Percentiles rank a stretch among this genome's conserved stretches.
These are phyloP conservation scores for Tremella yokohamensis DNA, from an alignment of 768 basidiomycete genomes.

Conservation along the genomic window DNA sequence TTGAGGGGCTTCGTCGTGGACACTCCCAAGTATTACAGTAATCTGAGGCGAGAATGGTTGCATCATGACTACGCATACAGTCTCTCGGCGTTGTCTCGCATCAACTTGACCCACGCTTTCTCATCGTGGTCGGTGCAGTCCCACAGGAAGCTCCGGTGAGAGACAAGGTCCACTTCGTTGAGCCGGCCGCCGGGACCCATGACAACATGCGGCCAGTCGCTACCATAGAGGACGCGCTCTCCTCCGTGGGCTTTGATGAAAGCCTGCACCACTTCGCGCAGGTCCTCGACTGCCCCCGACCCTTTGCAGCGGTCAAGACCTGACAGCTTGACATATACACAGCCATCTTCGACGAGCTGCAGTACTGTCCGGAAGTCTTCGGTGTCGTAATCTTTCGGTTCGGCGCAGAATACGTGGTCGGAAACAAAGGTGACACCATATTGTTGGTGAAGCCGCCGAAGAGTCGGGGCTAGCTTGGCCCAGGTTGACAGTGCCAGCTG, in stretches of 20 bases:
- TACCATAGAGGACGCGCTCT: conserved; percentile 3
- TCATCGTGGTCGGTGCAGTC: neutral
- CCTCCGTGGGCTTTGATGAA: neutral
- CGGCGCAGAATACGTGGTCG: conserved; percentile 2
- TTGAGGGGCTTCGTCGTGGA: too few relatives aligned
- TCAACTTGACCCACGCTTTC: neutral
- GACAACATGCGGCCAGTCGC: conserved; percentile 10
- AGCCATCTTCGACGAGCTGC: neutral
- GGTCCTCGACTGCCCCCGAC: neutral
- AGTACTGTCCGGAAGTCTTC: neutral
- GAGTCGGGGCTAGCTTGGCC: neutral
- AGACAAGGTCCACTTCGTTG: neutral
- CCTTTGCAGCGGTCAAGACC: conserved; percentile 1
- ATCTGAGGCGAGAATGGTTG: too few relatives aligned
- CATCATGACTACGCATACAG: too few relatives aligned
- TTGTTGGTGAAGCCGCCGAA: conserved; percentile 4
- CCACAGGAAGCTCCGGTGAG: neutral
- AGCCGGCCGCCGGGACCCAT: neutral
- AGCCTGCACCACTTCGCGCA: neutral
- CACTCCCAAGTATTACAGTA: too few relatives aligned
- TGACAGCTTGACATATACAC: conserved; percentile 5
- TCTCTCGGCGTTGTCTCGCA: too few relatives aligned
- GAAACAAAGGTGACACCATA: neutral
- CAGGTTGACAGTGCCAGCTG: neutral
- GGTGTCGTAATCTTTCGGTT: conserved; percentile 1